phyloP scores from a whole-genome alignment of 2,329 filamentous ascomycete genomes.

The Cladobotryum mycophilum region DNA sequence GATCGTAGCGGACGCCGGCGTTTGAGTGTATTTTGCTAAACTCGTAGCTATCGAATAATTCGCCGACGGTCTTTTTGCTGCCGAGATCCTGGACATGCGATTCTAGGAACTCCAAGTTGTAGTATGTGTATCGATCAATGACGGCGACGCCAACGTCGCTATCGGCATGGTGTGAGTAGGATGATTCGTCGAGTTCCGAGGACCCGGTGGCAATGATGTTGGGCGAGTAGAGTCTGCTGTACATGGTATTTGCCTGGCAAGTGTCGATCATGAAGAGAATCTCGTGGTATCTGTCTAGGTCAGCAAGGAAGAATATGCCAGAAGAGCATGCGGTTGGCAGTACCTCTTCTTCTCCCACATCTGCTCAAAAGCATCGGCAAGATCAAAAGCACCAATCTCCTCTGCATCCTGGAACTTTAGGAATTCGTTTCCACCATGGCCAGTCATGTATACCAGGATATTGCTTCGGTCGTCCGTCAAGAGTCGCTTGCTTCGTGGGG shows the following conservation, averaged over 20 bases:
- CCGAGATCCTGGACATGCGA: slow-evolving; percentile 78
- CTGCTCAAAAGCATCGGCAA: slow-evolving; percentile 96
- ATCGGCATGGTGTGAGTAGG: slow-evolving; percentile 95
- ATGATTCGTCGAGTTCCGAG: slow-evolving; percentile 90
- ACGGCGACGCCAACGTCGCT: slow-evolving; percentile 97
- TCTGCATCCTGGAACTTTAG: slow-evolving; percentile 98
- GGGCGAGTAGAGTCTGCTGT: slow-evolving; percentile 93
- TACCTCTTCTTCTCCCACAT: slow-evolving; percentile 99
- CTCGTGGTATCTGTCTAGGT: slow-evolving; percentile 69
- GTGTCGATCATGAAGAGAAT: slow-evolving; percentile 99
- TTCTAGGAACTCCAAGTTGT: slow-evolving; percentile 95
- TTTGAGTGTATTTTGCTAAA: slow-evolving; percentile 90
- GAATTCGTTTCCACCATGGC: slow-evolving; percentile 95
- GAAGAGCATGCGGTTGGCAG: slow-evolving; percentile 5
- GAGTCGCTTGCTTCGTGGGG: slow-evolving; percentile 87
- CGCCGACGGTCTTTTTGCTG: slow-evolving; percentile 83
- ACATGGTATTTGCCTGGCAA: slow-evolving; percentile 99
- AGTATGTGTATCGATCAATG: slow-evolving; percentile 98
- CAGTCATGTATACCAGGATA: slow-evolving; percentile 98
- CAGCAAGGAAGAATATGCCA: neutral
- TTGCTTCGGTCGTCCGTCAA: slow-evolving; percentile 95
- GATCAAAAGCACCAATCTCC: slow-evolving; percentile 92
- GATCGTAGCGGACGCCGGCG: slow-evolving; percentile 86
- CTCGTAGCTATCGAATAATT: slow-evolving; percentile 94
- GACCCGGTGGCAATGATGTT: slow-evolving; percentile 98